Percentiles rank a stretch among this genome's conserved stretches.
Conservation (phyloP, 2,329 filamentous ascomycete species). For the Calonectria ilicicola region DNA sequence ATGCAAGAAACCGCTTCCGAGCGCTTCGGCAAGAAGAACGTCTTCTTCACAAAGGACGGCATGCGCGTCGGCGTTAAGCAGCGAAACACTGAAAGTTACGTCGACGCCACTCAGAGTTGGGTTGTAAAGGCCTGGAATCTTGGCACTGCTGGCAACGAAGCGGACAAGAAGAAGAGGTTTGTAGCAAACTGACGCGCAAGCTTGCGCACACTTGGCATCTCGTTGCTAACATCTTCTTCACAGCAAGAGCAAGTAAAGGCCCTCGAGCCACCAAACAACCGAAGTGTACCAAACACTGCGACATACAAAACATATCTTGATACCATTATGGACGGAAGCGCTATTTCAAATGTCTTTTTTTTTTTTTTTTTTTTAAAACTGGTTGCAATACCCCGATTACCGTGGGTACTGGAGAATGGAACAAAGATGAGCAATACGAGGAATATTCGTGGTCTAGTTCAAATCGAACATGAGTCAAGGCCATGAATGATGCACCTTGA, state of each 20-base stretch:
- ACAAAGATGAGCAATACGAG: background rate
- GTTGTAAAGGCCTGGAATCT: slow-evolving; percentile 76
- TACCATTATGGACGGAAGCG: background rate
- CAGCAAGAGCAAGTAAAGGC: slow-evolving; percentile 40
- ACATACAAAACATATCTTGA: background rate
- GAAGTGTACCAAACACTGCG: background rate
- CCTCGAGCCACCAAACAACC: background rate
- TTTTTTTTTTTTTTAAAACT: background rate
- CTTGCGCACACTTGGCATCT: background rate
- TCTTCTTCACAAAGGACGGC: slow-evolving; percentile 81
- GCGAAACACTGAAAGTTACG: slow-evolving; percentile 75
- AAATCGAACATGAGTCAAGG: background rate
- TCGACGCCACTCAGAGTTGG: slow-evolving; percentile 78
- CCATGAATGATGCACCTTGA: background rate
- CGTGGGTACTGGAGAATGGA: background rate
- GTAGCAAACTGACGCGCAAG: background rate
- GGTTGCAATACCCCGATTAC: background rate
- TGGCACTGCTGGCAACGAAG: slow-evolving; percentile 46
- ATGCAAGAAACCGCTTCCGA: slow-evolving; percentile 74
- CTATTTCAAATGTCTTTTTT: background rate
- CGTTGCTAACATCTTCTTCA: slow-evolving; percentile 24
- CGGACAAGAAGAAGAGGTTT: slow-evolving; percentile 27
- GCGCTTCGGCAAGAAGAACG: slow-evolving; percentile 81
- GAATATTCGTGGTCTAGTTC: background rate
- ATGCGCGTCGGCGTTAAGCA: slow-evolving; percentile 79